A percentile compares a stretch with the other conserved stretches of the same genome.
Evolutionary conservation across 352 stramenopile genomes (phyloP).

Genomic region (Phytophthora syringae): DNA sequence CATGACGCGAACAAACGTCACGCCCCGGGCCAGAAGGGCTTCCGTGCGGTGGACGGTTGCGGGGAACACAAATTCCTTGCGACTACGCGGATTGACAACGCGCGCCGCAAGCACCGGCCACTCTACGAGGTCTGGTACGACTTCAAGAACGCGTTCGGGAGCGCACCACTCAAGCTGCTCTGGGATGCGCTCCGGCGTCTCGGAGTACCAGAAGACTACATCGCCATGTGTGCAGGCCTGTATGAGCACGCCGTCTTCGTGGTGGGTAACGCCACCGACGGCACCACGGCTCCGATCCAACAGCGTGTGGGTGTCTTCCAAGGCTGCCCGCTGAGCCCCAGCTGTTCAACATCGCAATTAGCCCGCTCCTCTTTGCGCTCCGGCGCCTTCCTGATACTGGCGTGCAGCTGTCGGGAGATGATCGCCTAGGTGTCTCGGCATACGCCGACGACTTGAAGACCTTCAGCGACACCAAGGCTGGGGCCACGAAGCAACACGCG

Average conservation of each 20-base stretch:
- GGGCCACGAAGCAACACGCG: constrained; percentile 17
- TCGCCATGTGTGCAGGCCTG: no score
- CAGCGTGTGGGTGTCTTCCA: constrained; percentile 24
- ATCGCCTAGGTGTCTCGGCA: neutral
- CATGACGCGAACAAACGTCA: constrained; percentile 17
- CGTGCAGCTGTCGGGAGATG: no score
- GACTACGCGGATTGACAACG: no score
- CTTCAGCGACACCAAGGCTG: constrained; percentile 21
- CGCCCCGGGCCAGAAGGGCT: constrained; percentile 25
- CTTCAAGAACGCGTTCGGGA: no score
- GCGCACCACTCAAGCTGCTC: neutral
- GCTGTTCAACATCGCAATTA: constrained; percentile 26
- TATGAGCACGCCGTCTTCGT: no score
- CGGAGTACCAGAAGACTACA: no score
- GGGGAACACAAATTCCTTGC: constrained; percentile 10
- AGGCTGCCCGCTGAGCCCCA: constrained; percentile 36
- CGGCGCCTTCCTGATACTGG: no score
- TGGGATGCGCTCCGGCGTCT: no score
- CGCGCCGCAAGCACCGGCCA: no score
- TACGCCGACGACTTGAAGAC: constrained; percentile 36
- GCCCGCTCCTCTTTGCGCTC: constrained; percentile 20
- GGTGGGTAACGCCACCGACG: no score
- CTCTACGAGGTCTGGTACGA: constrained; percentile 16
- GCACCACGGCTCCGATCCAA: no score
- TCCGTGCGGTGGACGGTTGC: constrained; percentile 33